phyloP scores from a whole-genome alignment of 2,329 filamentous ascomycete species.

The Plenodomus tracheiphilus region DNA sequence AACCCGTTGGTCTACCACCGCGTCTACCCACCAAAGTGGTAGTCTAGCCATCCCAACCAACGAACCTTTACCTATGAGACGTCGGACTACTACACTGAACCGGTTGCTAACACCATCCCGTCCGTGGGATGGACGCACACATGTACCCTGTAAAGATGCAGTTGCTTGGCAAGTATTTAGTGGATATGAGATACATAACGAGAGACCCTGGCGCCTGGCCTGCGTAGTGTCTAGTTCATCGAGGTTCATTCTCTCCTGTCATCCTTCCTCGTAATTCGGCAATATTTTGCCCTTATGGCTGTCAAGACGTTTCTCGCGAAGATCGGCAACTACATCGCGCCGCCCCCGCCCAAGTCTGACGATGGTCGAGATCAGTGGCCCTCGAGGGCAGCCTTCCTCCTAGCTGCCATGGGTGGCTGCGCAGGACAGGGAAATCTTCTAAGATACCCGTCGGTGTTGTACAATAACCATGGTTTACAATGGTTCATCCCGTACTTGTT shows the following conservation, averaged over 20 bases:
- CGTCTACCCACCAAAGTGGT: background rate
- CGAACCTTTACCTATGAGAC: background rate
- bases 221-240: background rate
- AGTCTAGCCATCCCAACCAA: background rate
- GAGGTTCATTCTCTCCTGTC: conserved; percentile 2
- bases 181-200: background rate
- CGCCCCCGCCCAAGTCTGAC: conserved; percentile 39
- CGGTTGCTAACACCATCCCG: background rate
- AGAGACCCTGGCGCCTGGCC: conserved; percentile 1
- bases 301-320: conserved; percentile 20
- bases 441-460: conserved; percentile 61
- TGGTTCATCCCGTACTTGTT: conserved; percentile 64
- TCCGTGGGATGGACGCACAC: background rate
- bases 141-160: background rate
- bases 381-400: conserved; percentile 58
- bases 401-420: conserved; percentile 63
- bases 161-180: background rate
- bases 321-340: conserved; percentile 37
- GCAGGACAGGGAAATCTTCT: conserved; percentile 63
- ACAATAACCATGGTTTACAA: conserved; percentile 63
- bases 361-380: conserved; percentile 59
- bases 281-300: conserved; percentile 7
- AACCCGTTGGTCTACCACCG: conserved; percentile 2
- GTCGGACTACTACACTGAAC: background rate
- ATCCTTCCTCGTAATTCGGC: background rate